Evolutionary conservation across 2,329 filamentous ascomycete species (phyloP), one percentile per base, ranked within the genome.

Genomic region (Daldinia eschscholtzii): DNA sequence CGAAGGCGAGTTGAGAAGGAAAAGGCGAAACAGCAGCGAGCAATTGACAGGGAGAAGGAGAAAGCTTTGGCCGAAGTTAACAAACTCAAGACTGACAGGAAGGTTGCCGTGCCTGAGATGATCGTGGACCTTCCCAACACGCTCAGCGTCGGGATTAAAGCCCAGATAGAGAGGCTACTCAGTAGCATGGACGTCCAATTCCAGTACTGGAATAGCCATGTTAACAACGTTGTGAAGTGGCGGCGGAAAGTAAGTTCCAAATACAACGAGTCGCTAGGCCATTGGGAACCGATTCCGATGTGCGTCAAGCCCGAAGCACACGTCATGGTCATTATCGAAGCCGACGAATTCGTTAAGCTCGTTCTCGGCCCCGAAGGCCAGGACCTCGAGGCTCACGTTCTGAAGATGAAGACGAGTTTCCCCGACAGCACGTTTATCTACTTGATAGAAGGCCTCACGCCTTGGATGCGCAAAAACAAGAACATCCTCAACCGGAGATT

Each of bases 81-180:
- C 79, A 93, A 91, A 74, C 80, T 90, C 9, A 88, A 89, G 58
- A 89, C 88, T 0, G 89, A 93, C 80, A 93, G 93, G 80, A 93
- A 92, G 72, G 81, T 89, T 0, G 91, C 92, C 0, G 87, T 89
- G 0, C 86, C 86, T 0, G 92, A 96, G 78, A 95, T 96, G 92
- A 90, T 95, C 57, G 84, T 93, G 1, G 88, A 93, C 72, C 81
- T 95, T 26, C 87, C 92, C 0, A 79, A 80, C 0, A 85, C 84
- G 1, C 80, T 95, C 1, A 79, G 85, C 23, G 78, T 83, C 0
- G 81, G 79, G 0, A 76, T 85, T 26, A 81, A 76, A 26, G 78
- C 83, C 1, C 85, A 87, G 53, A 78, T 86, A 4, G 80, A 85
- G 61, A 77, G 81, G 0, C 79, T 90, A n/a, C 81, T 91, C 0